phyloP scores from a whole-genome alignment of 352 stramenopile species.

The Globisporangium apiculatum region DNA sequence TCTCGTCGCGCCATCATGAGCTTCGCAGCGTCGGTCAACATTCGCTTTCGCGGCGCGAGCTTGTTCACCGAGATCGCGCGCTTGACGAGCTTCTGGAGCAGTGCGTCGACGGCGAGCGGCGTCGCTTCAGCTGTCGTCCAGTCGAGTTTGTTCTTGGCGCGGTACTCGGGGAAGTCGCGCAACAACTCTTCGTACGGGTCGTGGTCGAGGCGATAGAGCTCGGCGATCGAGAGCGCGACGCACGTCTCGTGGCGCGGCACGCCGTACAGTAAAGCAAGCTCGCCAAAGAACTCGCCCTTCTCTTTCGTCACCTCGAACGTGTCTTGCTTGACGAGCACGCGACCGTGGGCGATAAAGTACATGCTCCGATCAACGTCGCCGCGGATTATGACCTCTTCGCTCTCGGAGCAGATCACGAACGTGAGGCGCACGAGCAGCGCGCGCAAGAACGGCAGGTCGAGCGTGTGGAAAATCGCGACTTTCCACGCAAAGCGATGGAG shows the following conservation, averaged over 20 bases:
- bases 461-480: constrained; percentile 35
- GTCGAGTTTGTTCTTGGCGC: constrained; percentile 34
- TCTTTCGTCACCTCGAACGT: constrained; percentile 41
- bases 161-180: constrained; percentile 63
- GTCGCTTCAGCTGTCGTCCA: constrained; percentile 34
- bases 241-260: constrained; percentile 61
- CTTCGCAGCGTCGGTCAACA: background rate
- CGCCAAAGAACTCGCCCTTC: constrained; percentile 72
- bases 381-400: constrained; percentile 57
- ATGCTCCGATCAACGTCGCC: constrained; percentile 73
- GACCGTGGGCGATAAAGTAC: constrained; percentile 69
- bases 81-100: constrained; percentile 13
- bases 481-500: constrained; percentile 41
- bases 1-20: background rate
- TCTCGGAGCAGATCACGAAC: constrained; percentile 58
- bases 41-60: background rate
- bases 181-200: constrained; percentile 52
- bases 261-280: constrained; percentile 58
- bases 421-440: constrained; percentile 45
- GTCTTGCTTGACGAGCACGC: constrained; percentile 49
- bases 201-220: constrained; percentile 66
- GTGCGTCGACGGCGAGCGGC: constrained; percentile 12
- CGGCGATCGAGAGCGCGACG: constrained; percentile 37
- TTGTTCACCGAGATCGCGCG: background rate
- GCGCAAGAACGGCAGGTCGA: constrained; percentile 57